phyloP scores from a whole-genome alignment of 1,284 basidiomycete genomes.

The Phylloporus sp. region DNA sequence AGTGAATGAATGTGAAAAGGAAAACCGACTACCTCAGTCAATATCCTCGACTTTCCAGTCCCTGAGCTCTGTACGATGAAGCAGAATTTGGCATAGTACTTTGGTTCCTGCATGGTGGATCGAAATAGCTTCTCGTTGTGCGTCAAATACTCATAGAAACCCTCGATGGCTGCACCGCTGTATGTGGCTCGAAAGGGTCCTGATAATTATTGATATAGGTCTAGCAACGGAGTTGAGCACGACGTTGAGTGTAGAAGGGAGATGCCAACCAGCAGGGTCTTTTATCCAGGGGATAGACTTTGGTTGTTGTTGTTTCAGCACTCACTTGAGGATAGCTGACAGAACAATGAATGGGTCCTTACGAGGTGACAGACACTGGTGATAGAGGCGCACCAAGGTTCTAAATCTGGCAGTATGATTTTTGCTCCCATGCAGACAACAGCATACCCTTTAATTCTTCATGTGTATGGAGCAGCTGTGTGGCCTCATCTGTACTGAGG shows the following conservation, averaged over 20 bases:
- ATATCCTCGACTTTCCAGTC: constrained; percentile 26
- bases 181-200: constrained; percentile 10
- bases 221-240: not conserved
- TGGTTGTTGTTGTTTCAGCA: not conserved
- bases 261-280: not conserved
- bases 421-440: constrained; percentile 3
- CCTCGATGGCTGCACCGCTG: constrained; percentile 17
- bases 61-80: constrained; percentile 29
- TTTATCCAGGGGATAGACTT: not conserved
- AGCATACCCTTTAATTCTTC: not conserved
- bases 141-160: constrained; percentile 22
- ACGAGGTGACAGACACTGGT: too few species aligned
- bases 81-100: constrained; percentile 24
- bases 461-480: not conserved
- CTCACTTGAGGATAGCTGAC: constrained; percentile 5
- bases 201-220: not conserved
- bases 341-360: too few species aligned
- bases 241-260: not conserved
- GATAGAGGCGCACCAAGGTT: constrained; percentile 5
- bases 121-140: constrained; percentile 15
- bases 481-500: too few species aligned
- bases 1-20: not conserved
- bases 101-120: not conserved
- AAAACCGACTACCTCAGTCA: constrained; percentile 17
- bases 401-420: constrained; percentile 12